phyloP scores from a whole-genome alignment of 2,329 filamentous ascomycete species.

The Sporothrix dimorphospora region DNA sequence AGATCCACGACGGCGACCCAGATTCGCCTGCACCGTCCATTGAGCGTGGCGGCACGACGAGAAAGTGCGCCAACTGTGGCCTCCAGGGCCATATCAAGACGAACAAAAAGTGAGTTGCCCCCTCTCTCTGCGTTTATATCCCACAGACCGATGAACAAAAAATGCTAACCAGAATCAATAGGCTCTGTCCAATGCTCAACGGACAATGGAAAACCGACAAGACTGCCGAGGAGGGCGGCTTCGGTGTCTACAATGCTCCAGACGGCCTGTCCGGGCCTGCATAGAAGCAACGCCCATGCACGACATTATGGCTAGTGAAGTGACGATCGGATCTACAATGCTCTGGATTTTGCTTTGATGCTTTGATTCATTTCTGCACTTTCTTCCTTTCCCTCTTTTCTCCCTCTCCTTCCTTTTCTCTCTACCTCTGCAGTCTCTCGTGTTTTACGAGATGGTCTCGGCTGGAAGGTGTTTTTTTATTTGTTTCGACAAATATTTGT shows the following conservation, averaged over 20 bases:
- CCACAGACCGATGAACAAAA: conserved; percentile 35
- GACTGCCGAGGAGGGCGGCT: conserved; percentile 60
- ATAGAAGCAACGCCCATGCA: conserved; percentile 16
- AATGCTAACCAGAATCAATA: conserved; percentile 49
- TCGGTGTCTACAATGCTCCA: conserved; percentile 54
- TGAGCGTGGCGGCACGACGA: conserved; percentile 69
- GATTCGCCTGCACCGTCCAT: conserved; percentile 54
- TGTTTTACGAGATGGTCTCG: no score
- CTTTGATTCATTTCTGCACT: no score
- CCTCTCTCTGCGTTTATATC: conserved; percentile 48
- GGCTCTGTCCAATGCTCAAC: conserved; percentile 80
- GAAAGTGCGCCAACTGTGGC: conserved; percentile 97
- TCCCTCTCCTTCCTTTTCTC: no score
- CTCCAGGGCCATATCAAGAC: conserved; percentile 98
- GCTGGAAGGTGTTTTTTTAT: background rate
- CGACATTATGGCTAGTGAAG: background rate
- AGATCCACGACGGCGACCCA: conserved; percentile 48
- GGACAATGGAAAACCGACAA: conserved; percentile 72
- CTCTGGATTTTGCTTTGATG: background rate
- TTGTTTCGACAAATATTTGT: background rate
- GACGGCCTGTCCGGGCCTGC: conserved; percentile 29
- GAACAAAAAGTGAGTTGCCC: conserved; percentile 74
- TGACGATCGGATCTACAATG: background rate
- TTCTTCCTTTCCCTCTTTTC: no score
- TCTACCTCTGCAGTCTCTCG: no score